Conservation (phyloP, 176 grass and related monocot genomes). For the maize (Zea mays) region Zm-B73-REFERENCE-NAM-5.0 NC_050099.1:157077501-157078000, state of each 20-base stretch:
- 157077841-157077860: no score
- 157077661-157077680: neutral
- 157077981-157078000: neutral
- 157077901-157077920: neutral
- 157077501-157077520: no score
- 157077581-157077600: conserved; percentile 13
- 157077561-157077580: neutral
- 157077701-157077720: conserved; percentile 36
- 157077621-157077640: no score
- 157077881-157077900: neutral
- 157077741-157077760: no score
- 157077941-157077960: conserved; percentile 9
- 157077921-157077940: neutral
- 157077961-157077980: neutral
- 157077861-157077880: no score
- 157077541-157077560: no score
- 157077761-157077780: no score
- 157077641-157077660: conserved; percentile 15
- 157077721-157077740: conserved; percentile 17
- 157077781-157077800: no score
- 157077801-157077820: no score
- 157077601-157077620: neutral
- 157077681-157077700: neutral
- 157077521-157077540: no score
- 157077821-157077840: no score